These are phyloP conservation scores for Paracoccidioides lutzii DNA, from an alignment of 2,329 filamentous ascomycete genomes.

Conservation along the genomic window DNA sequence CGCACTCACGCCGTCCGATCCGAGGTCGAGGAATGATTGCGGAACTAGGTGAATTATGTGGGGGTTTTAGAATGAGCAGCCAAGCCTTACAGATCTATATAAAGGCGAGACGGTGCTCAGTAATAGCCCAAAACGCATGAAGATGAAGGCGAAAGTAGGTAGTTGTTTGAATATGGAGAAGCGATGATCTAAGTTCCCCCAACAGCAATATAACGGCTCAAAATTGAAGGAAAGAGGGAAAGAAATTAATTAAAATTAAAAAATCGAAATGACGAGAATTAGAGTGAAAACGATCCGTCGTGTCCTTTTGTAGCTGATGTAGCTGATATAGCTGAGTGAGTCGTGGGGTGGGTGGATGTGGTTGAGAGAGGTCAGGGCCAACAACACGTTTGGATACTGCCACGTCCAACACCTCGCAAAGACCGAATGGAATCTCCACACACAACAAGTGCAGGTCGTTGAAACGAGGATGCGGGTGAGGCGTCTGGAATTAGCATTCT, in stretches of 20 bases:
- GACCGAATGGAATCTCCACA: slow-evolving; percentile 3
- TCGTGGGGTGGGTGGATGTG: not conserved
- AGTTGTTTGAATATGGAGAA: not conserved
- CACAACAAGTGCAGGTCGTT: not conserved
- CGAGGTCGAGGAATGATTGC: not conserved
- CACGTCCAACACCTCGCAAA: slow-evolving; percentile 2
- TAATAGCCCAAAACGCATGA: not conserved
- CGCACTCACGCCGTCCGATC: not conserved
- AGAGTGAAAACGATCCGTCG: no score
- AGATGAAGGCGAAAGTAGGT: not conserved
- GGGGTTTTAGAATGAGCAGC: no score
- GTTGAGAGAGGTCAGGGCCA: slow-evolving; percentile 7
- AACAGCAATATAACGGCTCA: not conserved
- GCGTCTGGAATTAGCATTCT: not conserved
- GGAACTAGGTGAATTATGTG: not conserved
- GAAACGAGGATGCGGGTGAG: not conserved
- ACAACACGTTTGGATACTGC: slow-evolving; percentile 7
- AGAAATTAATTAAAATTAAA: not conserved
- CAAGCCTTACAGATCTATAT: not conserved
- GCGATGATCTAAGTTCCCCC: not conserved
- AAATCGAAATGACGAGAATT: not conserved
- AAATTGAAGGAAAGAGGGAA: not conserved
- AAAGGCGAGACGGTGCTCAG: not conserved
- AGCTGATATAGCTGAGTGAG: not conserved
- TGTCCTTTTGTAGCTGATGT: not conserved